Conservation (phyloP, 179 eudicot species). For the Silene noctiflora region DNA sequence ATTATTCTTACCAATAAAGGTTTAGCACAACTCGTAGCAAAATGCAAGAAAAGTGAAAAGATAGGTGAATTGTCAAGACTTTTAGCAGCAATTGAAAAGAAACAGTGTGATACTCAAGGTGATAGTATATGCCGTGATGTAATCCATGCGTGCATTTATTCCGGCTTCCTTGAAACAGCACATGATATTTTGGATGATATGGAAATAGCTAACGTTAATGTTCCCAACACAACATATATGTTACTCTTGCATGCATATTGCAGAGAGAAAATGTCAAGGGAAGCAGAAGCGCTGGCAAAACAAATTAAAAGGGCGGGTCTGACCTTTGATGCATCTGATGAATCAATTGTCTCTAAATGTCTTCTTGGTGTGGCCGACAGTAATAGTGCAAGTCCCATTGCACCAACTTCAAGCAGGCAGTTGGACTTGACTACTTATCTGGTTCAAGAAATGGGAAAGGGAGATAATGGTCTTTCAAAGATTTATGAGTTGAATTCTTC, state of each 20-base stretch:
- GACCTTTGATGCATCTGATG: slow-evolving; percentile 23
- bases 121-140: slow-evolving; percentile 48
- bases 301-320: slow-evolving; percentile 54
- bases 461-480: slow-evolving; percentile 24
- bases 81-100: slow-evolving; percentile 44
- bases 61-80: slow-evolving; percentile 61
- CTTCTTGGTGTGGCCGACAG: slow-evolving; percentile 26
- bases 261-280: slow-evolving; percentile 52
- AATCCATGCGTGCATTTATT: slow-evolving; percentile 57
- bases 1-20: slow-evolving; percentile 59
- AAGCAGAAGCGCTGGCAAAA: slow-evolving; percentile 53
- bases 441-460: slow-evolving; percentile 40
- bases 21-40: slow-evolving; percentile 47
- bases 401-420: slow-evolving; percentile 22
- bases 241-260: slow-evolving; percentile 58
- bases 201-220: slow-evolving; percentile 37
- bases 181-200: slow-evolving; percentile 91
- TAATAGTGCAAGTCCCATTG: slow-evolving; percentile 14
- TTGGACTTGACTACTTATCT: slow-evolving; percentile 42
- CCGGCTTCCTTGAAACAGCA: slow-evolving; percentile 86
- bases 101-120: slow-evolving; percentile 23
- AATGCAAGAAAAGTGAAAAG: slow-evolving; percentile 48
- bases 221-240: slow-evolving; percentile 40
- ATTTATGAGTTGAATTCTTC: slow-evolving; percentile 63
- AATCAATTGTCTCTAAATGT: slow-evolving; percentile 24